Evolutionary conservation across 1,284 basidiomycete species (phyloP), one percentile per base, ranked within the genome.

Genomic region (Mycena sp.): DNA sequence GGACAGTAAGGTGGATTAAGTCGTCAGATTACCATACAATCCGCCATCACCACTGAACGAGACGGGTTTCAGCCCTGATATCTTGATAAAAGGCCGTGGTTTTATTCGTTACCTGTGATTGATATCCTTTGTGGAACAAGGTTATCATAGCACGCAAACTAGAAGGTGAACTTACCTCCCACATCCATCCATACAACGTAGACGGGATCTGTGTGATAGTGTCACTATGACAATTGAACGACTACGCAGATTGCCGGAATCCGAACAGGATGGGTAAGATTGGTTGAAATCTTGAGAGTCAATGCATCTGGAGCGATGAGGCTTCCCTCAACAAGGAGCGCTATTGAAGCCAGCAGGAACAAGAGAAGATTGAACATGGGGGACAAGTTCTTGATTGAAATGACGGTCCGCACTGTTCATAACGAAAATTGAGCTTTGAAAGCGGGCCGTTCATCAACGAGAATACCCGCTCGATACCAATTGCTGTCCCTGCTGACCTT

Each of bases 1-100:
- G 37, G 67, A 72, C 72, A 51, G 19, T n/a, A 52, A 35, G 32
- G 32, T 35, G n/a, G n/a, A n/a, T n/a, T n/a, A n/a, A n/a, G n/a
- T n/a, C n/a, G n/a, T n/a, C n/a, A n/a, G n/a, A n/a, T n/a, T 58
- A 85, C 85, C 86, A 55, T 88, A 87, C 26, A 88, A 73, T 21
- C 87, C 87, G 46, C 86, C 85, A 62, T 87, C 86, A 25, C 85
- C 85, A 63, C 85, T 76, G n/a, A n/a, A n/a, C n/a, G n/a, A n/a
- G n/a, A n/a, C n/a, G n/a, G n/a, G n/a, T n/a, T n/a, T n/a, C n/a
- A n/a, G n/a, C n/a, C n/a, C n/a, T n/a, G n/a, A n/a, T n/a, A n/a
- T n/a, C n/a, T n/a, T n/a, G n/a, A n/a, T n/a, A n/a, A n/a, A n/a
- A n/a, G n/a, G n/a, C n/a, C n/a, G n/a, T n/a, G n/a, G n/a, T n/a